These are phyloP conservation scores for Starmerella stellata DNA, from an alignment of 805 yeast species.

Conservation along the genomic window DNA sequence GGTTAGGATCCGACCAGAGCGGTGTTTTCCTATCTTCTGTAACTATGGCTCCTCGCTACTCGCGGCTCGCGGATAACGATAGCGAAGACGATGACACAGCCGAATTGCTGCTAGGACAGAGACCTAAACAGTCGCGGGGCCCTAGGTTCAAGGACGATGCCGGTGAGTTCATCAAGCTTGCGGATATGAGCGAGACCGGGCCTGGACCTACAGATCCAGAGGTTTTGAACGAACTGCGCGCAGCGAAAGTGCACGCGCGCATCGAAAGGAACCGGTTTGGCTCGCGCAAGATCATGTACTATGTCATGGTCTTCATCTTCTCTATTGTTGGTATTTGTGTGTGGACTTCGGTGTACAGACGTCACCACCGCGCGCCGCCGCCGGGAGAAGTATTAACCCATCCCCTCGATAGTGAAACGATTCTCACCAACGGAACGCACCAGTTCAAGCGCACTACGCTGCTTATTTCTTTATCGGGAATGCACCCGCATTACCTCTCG, in stretches of 20 bases:
- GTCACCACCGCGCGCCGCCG: not conserved
- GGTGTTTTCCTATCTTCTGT: too few relatives aligned
- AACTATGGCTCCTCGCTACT: conserved; percentile 7
- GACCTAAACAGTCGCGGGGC: not conserved
- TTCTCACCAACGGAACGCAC: conserved; percentile 41
- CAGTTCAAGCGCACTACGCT: conserved; percentile 63
- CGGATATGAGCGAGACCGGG: not conserved
- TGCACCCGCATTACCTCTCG: conserved; percentile 75
- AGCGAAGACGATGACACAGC: conserved; percentile 15
- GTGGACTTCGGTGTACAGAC: not conserved
- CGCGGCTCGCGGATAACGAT: conserved; percentile 6
- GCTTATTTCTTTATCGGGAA: conserved; percentile 67
- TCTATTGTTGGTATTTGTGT: conserved; percentile 5
- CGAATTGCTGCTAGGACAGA: not conserved
- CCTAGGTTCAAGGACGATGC: not conserved
- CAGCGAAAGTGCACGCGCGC: not conserved
- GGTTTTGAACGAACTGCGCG: conserved; percentile 1
- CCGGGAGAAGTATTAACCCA: conserved; percentile 2
- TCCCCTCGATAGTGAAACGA: conserved; percentile 5
- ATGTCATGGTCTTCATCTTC: conserved; percentile 5
- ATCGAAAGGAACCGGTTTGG: conserved; percentile 1
- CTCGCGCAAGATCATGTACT: not conserved
- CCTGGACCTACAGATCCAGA: not conserved
- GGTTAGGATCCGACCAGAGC: too few relatives aligned
- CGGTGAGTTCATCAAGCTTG: not conserved